A percentile compares a stretch with the other conserved stretches of the same genome.
Conservation (phyloP, 2,329 filamentous ascomycete species). For the Purpureocillium takamizusanense region DNA sequence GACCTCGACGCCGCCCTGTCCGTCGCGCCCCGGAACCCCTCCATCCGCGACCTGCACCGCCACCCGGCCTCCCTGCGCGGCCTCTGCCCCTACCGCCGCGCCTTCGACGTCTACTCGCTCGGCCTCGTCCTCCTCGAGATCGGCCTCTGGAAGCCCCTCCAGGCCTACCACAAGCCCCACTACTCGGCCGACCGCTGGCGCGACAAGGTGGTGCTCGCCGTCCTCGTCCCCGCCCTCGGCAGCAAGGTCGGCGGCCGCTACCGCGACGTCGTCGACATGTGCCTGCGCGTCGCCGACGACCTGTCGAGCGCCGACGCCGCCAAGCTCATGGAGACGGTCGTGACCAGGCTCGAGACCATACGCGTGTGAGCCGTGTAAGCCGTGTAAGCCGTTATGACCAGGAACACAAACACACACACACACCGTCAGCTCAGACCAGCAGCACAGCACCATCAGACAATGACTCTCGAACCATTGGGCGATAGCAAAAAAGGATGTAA, state of each 20-base stretch:
- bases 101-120: constrained; percentile 43
- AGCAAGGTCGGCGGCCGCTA: constrained; percentile 32
- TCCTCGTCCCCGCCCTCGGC: constrained; percentile 29
- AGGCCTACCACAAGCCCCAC: constrained; percentile 29
- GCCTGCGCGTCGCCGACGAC: constrained; percentile 27
- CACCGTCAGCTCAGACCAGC: too few relatives aligned
- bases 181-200: constrained; percentile 32
- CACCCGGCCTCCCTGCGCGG: constrained; percentile 33
- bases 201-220: constrained; percentile 29
- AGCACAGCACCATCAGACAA: too few relatives aligned
- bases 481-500: not conserved
- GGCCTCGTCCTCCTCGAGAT: constrained; percentile 43
- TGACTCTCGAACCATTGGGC: not conserved
- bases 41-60: constrained; percentile 34
- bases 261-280: constrained; percentile 30
- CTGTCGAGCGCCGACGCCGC: constrained; percentile 25
- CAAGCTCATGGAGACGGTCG: constrained; percentile 32
- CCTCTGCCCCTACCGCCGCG: constrained; percentile 31
- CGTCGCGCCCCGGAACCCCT: constrained; percentile 30
- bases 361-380: too few relatives aligned
- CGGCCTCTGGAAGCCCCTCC: constrained; percentile 35
- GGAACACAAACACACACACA: too few relatives aligned
- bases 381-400: too few relatives aligned
- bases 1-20: constrained; percentile 41
- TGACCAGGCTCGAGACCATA: constrained; percentile 29